Conservation (phyloP, 305 asterid species). For the Vinca major region DNA sequence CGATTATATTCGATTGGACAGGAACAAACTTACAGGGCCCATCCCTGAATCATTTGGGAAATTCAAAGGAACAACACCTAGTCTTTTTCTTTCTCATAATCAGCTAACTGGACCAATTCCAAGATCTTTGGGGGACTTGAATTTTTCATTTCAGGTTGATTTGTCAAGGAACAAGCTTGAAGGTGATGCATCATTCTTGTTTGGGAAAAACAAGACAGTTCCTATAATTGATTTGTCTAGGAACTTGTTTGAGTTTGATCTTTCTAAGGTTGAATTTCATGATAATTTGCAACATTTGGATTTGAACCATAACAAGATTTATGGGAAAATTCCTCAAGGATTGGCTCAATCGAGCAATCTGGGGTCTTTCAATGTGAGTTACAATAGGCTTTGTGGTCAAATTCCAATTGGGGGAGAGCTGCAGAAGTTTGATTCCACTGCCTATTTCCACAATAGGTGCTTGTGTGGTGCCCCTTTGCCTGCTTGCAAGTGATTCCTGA, state of each 20-base stretch:
- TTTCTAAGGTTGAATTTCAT: conserved; percentile 25
- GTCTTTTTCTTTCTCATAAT: conserved; percentile 27
- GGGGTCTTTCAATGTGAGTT: conserved; percentile 23
- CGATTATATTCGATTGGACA: conserved; percentile 16
- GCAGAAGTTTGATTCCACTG: conserved; percentile 16
- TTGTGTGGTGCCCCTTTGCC: conserved; percentile 27
- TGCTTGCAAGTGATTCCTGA: conserved; percentile 10
- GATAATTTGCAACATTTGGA: conserved; percentile 16
- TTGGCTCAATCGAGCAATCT: conserved; percentile 12
- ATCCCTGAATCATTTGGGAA: conserved; percentile 34
- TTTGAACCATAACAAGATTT: conserved; percentile 27
- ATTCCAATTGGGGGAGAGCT: conserved; percentile 27
- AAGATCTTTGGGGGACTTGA: conserved; percentile 15
- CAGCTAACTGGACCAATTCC: conserved; percentile 27
- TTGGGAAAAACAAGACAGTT: conserved; percentile 25
- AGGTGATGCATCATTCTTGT: conserved; percentile 31
- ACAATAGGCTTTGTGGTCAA: conserved; percentile 30
- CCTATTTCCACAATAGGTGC: conserved; percentile 27
- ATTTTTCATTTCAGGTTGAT: conserved; percentile 16
- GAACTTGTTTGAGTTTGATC: conserved; percentile 26
- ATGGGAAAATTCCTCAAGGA: conserved; percentile 18
- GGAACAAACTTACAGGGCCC: conserved; percentile 27
- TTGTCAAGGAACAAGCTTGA: conserved; percentile 27
- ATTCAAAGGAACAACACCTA: conserved; percentile 19
- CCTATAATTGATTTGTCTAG: conserved; percentile 19